Evolutionary conservation across 768 basidiomycete species (phyloP).

Genomic region (Tephrocybe sp.): DNA sequence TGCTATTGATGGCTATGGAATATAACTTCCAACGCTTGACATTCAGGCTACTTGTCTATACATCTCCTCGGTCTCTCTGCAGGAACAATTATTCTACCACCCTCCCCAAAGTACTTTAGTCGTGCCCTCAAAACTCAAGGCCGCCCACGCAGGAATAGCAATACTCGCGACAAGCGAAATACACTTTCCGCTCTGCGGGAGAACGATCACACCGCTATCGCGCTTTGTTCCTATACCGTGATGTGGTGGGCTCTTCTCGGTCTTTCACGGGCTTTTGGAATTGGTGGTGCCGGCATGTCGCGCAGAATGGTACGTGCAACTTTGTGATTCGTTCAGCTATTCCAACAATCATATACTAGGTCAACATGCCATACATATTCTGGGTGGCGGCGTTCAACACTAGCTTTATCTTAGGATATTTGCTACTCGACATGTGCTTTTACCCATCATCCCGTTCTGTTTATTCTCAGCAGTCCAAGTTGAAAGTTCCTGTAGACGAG

Average conservation of each 20-base stretch:
- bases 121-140: constrained; percentile 42
- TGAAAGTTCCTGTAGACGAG: constrained; percentile 14
- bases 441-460: constrained; percentile 45
- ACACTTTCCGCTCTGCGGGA: constrained; percentile 44
- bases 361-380: constrained; percentile 84
- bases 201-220: constrained; percentile 72
- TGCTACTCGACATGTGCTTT: constrained; percentile 72
- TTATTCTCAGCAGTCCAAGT: constrained; percentile 31
- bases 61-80: constrained; percentile 83
- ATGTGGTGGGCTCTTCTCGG: constrained; percentile 76
- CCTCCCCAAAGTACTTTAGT: constrained; percentile 71
- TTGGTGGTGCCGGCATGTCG: constrained; percentile 45
- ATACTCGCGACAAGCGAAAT: constrained; percentile 11
- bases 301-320: constrained; percentile 41
- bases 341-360: constrained; percentile 42
- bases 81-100: constrained; percentile 80
- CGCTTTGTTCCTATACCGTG: constrained; percentile 73
- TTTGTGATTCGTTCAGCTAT: neutral
- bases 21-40: neutral
- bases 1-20: neutral
- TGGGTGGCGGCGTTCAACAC: constrained; percentile 92
- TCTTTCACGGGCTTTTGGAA: constrained; percentile 30
- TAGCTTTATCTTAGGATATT: constrained; percentile 78
- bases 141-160: constrained; percentile 8
- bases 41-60: constrained; percentile 84